Percentiles rank a stretch among this genome's conserved stretches.
Evolutionary conservation across 768 basidiomycete genomes (phyloP).

Genomic region (Rickenella mellea): DNA sequence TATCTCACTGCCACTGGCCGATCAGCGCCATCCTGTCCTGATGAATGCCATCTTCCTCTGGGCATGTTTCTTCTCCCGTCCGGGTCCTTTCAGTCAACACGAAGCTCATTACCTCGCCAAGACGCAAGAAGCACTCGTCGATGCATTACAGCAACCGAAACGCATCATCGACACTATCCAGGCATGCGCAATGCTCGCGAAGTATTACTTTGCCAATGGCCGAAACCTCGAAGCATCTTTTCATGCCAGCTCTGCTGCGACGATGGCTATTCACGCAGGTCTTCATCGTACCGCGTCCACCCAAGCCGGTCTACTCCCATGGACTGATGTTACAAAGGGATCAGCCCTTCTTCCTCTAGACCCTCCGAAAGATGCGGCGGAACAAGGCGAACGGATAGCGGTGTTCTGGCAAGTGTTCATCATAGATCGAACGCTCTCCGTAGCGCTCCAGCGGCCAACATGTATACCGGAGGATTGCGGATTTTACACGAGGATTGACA

Average conservation of each 20-base stretch:
- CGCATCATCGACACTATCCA: slow-evolving; percentile 55
- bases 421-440: slow-evolving; percentile 76
- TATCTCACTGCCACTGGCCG: slow-evolving; percentile 38
- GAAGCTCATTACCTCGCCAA: slow-evolving; percentile 63
- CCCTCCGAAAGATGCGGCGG: slow-evolving; percentile 46
- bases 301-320: slow-evolving; percentile 14
- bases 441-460: slow-evolving; percentile 56
- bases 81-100: slow-evolving; percentile 59
- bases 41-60: slow-evolving; percentile 78
- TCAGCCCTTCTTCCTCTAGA: slow-evolving; percentile 37
- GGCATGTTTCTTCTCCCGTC: slow-evolving; percentile 73
- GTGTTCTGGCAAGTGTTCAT: slow-evolving; percentile 82
- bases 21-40: slow-evolving; percentile 67
- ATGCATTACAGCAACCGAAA: slow-evolving; percentile 39
- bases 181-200: slow-evolving; percentile 64
- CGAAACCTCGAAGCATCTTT: slow-evolving; percentile 71
- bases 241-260: slow-evolving; percentile 65
- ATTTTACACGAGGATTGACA: slow-evolving; percentile 48
- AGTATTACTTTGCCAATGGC: slow-evolving; percentile 72
- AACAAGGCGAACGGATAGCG: slow-evolving; percentile 62
- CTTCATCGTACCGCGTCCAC: slow-evolving; percentile 35
- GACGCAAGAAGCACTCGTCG: slow-evolving; percentile 51
- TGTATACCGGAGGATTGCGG: slow-evolving; percentile 57
- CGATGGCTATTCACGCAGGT: slow-evolving; percentile 65
- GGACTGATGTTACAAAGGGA: slow-evolving; percentile 17